Base-by-base conservation (phyloP, 2,329 filamentous ascomycete genomes). In the Penicillium sp. region DNA sequence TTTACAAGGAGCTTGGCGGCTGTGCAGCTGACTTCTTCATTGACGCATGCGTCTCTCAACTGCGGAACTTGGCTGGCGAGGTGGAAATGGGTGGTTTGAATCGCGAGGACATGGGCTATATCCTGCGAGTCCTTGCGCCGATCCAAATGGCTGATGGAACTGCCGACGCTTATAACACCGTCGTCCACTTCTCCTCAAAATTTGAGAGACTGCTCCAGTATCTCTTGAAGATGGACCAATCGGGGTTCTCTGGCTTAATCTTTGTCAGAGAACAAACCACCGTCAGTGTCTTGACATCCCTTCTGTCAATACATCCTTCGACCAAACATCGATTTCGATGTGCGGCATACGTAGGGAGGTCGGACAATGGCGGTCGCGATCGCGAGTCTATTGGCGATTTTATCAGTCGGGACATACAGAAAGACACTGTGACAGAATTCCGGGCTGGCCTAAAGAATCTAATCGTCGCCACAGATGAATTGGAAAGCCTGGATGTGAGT, bases 11-110 rank as follows among this genome's bases (percentile, higher is more conserved):
- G 46, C 78, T 92, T 4, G 90, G 90, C 0, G 62, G 78, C 1
- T 93, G 88, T 87, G 88, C 88, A 1, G 82, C 83, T 0, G 87
- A 92, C 49, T 82, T 81, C 49, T 92, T 87, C 67, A 82, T 92
- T 24, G 73, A 73, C 51, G 76, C 76, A 37, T 80, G 81, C 3
- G 74, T 85, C 10, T 71, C 67, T 47, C 73, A 72, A 47, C 66
- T 78, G 11, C 63, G 46, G 10, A 52, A 50, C 14, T 62, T 58
- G 3, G 51, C 63, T 13, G 59, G 68, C 19, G 54, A 45, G 74
- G 77, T 52, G 51, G 55, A 68, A 51, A 67, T 78, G n/a, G 71
- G 78, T 22, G 70, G 72, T 1, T 82, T 80, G 76, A 74, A 77
- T 3, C 76, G 78, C 0, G 85, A 89, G 54, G 84, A 82, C 53